Evolutionary conservation across 2,329 filamentous ascomycete species (phyloP).

Genomic region (Penicillium sclerotigenum): DNA sequence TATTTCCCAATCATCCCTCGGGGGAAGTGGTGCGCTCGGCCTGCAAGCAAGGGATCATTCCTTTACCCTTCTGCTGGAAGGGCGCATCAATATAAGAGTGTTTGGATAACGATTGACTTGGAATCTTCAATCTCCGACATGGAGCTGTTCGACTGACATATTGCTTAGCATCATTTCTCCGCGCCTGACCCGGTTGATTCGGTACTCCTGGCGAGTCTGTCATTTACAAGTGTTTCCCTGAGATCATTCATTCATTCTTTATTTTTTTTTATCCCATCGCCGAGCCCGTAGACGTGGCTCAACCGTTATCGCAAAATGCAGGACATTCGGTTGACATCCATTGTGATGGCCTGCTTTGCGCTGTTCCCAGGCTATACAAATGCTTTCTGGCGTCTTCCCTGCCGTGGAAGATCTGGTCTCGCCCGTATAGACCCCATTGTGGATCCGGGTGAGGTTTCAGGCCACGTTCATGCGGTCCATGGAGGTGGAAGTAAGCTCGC

Average conservation of each 20-base stretch:
- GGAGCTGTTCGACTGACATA: slow-evolving; percentile 3
- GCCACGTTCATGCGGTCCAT: slow-evolving; percentile 72
- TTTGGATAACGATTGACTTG: slow-evolving; percentile 12
- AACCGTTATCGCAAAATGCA: slow-evolving; percentile 19
- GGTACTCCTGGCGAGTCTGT: slow-evolving; percentile 20
- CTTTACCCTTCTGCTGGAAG: slow-evolving; percentile 4
- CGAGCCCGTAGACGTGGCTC: slow-evolving; percentile 14
- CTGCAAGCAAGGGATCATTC: slow-evolving; percentile 23
- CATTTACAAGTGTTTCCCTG: slow-evolving; percentile 5
- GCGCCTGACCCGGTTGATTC: slow-evolving; percentile 18
- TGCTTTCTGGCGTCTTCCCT: slow-evolving; percentile 90
- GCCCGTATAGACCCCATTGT: slow-evolving; percentile 77
- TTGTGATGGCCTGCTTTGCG: slow-evolving; percentile 27
- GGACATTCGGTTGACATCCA: slow-evolving; percentile 16
- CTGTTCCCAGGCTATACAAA: slow-evolving; percentile 41
- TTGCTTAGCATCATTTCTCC: slow-evolving; percentile 3
- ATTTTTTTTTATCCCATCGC: slow-evolving; percentile 6
- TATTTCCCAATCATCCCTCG: slow-evolving; percentile 4
- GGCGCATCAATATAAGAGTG: slow-evolving; percentile 14
- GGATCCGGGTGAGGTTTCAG: slow-evolving; percentile 55
- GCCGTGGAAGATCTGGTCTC: slow-evolving; percentile 65
- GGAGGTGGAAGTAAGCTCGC: slow-evolving; percentile 68
- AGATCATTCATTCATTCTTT: slow-evolving; percentile 10
- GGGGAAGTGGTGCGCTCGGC: slow-evolving; percentile 2
- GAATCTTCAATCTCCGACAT: slow-evolving; percentile 10